phyloP scores from a whole-genome alignment of 176 grass and related monocot species.

The Aegilops longissima region DNA sequence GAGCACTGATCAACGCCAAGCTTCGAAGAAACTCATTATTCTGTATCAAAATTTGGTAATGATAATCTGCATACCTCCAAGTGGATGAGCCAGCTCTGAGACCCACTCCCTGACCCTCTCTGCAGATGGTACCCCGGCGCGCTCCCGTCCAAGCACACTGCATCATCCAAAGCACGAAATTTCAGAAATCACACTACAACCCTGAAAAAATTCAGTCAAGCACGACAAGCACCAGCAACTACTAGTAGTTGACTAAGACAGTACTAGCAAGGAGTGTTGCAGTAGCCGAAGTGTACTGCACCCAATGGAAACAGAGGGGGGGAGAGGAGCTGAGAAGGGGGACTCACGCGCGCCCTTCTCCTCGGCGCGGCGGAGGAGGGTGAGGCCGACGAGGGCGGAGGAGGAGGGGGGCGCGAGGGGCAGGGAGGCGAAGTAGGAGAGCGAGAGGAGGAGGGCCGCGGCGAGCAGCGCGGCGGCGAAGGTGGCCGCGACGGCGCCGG shows the following conservation, averaged over 20 bases:
- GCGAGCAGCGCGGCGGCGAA: constrained; percentile 45
- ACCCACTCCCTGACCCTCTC: constrained; percentile 51
- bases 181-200: not conserved
- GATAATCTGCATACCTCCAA: constrained; percentile 47
- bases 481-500: constrained; percentile 40
- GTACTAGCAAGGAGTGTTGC: not conserved
- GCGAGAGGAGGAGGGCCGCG: constrained; percentile 38
- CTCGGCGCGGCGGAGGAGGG: constrained; percentile 52
- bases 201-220: not conserved
- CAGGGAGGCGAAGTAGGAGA: constrained; percentile 42
- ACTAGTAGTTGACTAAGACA: not conserved
- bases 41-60: not conserved
- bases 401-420: not conserved
- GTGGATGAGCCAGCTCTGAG: constrained; percentile 58
- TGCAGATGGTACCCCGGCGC: constrained; percentile 68
- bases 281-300: not conserved
- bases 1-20: not conserved
- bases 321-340: too few species aligned
- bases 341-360: constrained; percentile 78
- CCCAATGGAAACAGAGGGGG: not conserved
- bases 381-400: constrained; percentile 63
- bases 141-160: constrained; percentile 81
- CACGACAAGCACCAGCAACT: not conserved
- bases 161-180: too few species aligned
- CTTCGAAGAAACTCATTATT: not conserved